Base-by-base conservation (phyloP, 495 filamentous ascomycete genomes). In the Podospora conica region DNA sequence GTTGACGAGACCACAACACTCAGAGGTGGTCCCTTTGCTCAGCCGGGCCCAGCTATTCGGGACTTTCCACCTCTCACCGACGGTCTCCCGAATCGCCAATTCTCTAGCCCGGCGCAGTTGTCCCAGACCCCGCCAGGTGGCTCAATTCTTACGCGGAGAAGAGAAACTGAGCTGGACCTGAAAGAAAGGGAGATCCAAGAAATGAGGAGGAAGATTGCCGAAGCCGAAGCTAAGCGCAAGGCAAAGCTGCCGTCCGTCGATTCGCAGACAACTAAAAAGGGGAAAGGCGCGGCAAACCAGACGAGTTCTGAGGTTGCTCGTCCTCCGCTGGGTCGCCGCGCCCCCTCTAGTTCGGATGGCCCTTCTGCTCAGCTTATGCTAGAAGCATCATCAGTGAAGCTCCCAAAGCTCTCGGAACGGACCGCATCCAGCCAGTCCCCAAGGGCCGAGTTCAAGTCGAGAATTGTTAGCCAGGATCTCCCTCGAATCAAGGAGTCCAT, bases 191-290 rank as follows among this genome's bases (percentile, higher is more conserved):
- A 88, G 65, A 94, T 96, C 59, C 84, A 90, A 73, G 82, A 83
- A 53, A 85, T 93, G 81, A 91, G 86, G 68, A 84, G 84, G 73
- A 88, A 83, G 63, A 94, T 96, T 73, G 90, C 88, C 18, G 88
- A 92, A 70, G 82, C 87, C 40, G 91, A 96, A 74, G 83, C 89
- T 31, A 85, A 83, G 65, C 79, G 79, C 40, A 87, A 83, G 69
- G 74, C 81, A 27, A 79, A 74, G 61, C 67, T 71, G 33, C 58
- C 64, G 11, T 70, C 70, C 3, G 63, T 60, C 1, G 67, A 67
- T 31, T 71, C 71, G 2, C 67, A 64, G 18, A 73, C 74, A 7
- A 71, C 24, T 0, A 70, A 69, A 21, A 48, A 48, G 18, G 40
- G 40, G 40, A n/a, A 48, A 5, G 40, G 40, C 18, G 5, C 15